Percentiles rank a stretch among this genome's conserved stretches.
Conservation (phyloP, 2,329 filamentous ascomycete species). For the Aspergillus sp. region DNA sequence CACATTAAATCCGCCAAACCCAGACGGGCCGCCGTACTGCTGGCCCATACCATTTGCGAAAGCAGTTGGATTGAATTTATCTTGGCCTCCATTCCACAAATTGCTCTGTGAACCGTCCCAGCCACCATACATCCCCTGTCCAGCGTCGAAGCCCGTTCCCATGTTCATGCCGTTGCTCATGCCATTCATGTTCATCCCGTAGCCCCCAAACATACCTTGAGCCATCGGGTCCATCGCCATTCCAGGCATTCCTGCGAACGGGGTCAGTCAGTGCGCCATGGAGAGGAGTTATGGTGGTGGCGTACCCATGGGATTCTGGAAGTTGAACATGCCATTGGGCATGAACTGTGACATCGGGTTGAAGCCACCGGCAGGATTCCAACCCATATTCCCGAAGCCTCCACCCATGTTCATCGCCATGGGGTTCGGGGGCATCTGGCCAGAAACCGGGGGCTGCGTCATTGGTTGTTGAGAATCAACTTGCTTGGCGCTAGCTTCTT, state of each 20-base stretch:
- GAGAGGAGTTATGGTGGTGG: conserved; percentile 9
- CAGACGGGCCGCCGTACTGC: conserved; percentile 72
- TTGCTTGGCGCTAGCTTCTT: conserved; percentile 4
- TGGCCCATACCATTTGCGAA: conserved; percentile 63
- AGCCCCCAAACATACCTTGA: conserved; percentile 42
- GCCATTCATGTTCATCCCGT: conserved; percentile 73
- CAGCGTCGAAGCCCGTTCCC: conserved; percentile 51
- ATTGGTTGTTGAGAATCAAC: conserved; percentile 10
- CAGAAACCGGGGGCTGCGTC: conserved; percentile 5
- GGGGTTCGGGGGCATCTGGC: conserved; percentile 13
- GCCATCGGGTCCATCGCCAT: conserved; percentile 66
- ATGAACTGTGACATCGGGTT: conserved; percentile 63
- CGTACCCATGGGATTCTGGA: conserved; percentile 87
- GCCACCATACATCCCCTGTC: conserved; percentile 61
- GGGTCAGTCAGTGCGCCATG: conserved; percentile 14
- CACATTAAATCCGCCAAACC: conserved; percentile 61
- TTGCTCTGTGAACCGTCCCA: conserved; percentile 66
- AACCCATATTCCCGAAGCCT: conserved; percentile 52
- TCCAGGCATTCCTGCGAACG: conserved; percentile 57
- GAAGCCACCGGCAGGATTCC: conserved; percentile 53
- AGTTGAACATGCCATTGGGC: conserved; percentile 43
- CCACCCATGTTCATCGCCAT: conserved; percentile 39
- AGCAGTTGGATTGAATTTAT: conserved; percentile 85
- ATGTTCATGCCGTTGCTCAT: conserved; percentile 69
- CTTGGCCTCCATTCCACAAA: conserved; percentile 73